Conservation (phyloP, 2,329 filamentous ascomycete species). For the Chrysosporium keratinophilum region DNA sequence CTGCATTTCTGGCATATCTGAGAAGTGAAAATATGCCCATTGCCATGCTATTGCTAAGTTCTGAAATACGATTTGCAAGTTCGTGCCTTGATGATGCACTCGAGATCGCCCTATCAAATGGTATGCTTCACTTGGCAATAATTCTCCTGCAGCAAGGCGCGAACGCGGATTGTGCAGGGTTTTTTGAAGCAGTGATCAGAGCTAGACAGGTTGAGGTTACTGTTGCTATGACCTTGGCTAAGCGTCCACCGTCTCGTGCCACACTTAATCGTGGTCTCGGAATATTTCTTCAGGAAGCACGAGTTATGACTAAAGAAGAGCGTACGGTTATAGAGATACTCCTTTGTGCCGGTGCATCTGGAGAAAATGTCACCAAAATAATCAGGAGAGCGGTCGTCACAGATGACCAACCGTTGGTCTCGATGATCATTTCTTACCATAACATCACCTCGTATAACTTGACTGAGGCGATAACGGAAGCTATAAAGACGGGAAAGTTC, state of each 20-base stretch:
- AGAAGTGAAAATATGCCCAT: conserved; percentile 11
- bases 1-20: conserved; percentile 13
- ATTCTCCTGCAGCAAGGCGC: conserved; percentile 16
- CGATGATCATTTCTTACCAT: conserved; percentile 44
- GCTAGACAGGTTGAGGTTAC: conserved; percentile 44
- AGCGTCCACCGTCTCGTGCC: conserved; percentile 41
- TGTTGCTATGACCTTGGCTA: conserved; percentile 46
- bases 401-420: conserved; percentile 47
- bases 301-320: conserved; percentile 42
- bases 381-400: conserved; percentile 42
- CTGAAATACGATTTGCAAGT: conserved; percentile 11
- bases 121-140: conserved; percentile 11
- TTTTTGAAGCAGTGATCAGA: conserved; percentile 14
- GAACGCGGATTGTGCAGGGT: conserved; percentile 11
- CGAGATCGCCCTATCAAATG: conserved; percentile 10
- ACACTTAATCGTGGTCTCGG: conserved; percentile 45
- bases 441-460: conserved; percentile 48
- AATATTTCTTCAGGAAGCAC: conserved; percentile 38
- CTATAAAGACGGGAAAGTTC: conserved; percentile 40
- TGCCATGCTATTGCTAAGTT: conserved; percentile 13
- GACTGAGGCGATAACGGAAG: conserved; percentile 41
- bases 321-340: conserved; percentile 46
- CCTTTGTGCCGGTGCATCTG: conserved; percentile 49
- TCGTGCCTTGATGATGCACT: conserved; percentile 15
- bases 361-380: conserved; percentile 41